Conservation (phyloP, 768 basidiomycete genomes). For the Boletus tomentosulus region DNA sequence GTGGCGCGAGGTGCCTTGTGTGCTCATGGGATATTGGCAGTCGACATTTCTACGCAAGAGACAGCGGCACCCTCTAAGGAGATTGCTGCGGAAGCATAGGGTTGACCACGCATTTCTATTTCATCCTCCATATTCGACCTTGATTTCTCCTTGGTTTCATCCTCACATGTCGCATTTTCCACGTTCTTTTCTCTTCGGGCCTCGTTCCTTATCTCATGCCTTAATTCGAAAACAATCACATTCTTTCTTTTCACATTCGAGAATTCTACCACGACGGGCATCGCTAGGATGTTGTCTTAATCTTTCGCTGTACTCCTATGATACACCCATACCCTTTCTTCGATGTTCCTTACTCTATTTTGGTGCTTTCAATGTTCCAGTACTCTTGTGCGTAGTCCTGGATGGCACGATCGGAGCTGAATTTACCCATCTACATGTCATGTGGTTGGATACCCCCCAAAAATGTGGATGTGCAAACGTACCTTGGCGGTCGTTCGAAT, state of each 20-base stretch:
- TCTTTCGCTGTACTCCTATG: slow-evolving; percentile 8
- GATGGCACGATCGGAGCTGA: slow-evolving; percentile 92
- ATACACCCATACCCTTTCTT: slow-evolving; percentile 2
- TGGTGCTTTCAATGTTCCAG: slow-evolving; percentile 66
- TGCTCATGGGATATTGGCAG: slow-evolving; percentile 2
- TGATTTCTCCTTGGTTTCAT: background rate
- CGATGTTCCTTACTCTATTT: slow-evolving; percentile 20
- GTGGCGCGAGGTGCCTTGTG: background rate
- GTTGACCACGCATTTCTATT: background rate
- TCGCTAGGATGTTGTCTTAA: slow-evolving; percentile 12
- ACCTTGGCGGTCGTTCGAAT: slow-evolving; percentile 80
- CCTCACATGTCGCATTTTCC: slow-evolving; percentile 1
- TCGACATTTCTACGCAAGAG: background rate
- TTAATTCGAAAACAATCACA: background rate
- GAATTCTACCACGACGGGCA: slow-evolving; percentile 9
- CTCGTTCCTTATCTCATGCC: slow-evolving; percentile 5
- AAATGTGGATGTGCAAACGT: slow-evolving; percentile 60
- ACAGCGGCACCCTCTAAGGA: background rate
- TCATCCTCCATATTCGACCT: background rate
- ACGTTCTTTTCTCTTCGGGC: background rate
- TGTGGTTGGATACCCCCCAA: slow-evolving; percentile 36
- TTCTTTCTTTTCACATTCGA: slow-evolving; percentile 10
- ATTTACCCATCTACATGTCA: slow-evolving; percentile 80
- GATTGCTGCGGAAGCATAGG: background rate
- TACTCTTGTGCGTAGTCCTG: slow-evolving; percentile 88